Conservation (phyloP, 176 grass and related monocot genomes). For the Coix lacrymajobi region DNA sequence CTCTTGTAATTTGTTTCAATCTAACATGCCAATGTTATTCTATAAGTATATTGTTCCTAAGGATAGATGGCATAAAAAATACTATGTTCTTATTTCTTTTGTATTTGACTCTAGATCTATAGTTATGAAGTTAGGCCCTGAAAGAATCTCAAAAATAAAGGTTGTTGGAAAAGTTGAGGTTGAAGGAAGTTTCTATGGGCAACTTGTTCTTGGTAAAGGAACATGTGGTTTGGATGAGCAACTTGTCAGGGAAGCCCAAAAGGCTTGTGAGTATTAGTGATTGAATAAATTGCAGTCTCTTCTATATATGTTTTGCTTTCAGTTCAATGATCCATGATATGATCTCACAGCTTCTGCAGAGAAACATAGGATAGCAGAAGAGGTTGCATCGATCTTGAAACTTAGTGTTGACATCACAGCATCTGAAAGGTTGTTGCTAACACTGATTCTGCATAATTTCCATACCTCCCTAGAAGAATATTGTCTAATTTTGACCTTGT, state of each 20-base stretch:
- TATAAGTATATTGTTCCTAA: neutral
- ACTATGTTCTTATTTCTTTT: conserved; percentile 11
- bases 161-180: conserved; percentile 90
- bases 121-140: conserved; percentile 63
- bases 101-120: conserved; percentile 45
- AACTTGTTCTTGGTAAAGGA: conserved; percentile 90
- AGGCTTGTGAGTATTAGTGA: conserved; percentile 57
- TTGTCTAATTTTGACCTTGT: conserved; percentile 16
- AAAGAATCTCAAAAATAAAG: conserved; percentile 69
- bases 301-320: neutral
- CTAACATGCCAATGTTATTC: neutral
- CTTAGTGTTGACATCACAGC: conserved; percentile 60
- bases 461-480: neutral
- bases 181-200: conserved; percentile 86
- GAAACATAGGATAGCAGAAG: conserved; percentile 79
- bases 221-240: conserved; percentile 77
- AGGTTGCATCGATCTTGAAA: conserved; percentile 82
- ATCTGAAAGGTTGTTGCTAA: conserved; percentile 42
- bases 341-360: conserved; percentile 57
- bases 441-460: neutral
- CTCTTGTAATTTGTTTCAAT: neutral
- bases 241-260: conserved; percentile 69
- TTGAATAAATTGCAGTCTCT: neutral
- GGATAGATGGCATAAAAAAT: neutral
- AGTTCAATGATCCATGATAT: neutral